Evolutionary conservation across 1,284 basidiomycete species (phyloP), one percentile per base, ranked within the genome.

Genomic region (Coniferiporia sulphurascens): DNA sequence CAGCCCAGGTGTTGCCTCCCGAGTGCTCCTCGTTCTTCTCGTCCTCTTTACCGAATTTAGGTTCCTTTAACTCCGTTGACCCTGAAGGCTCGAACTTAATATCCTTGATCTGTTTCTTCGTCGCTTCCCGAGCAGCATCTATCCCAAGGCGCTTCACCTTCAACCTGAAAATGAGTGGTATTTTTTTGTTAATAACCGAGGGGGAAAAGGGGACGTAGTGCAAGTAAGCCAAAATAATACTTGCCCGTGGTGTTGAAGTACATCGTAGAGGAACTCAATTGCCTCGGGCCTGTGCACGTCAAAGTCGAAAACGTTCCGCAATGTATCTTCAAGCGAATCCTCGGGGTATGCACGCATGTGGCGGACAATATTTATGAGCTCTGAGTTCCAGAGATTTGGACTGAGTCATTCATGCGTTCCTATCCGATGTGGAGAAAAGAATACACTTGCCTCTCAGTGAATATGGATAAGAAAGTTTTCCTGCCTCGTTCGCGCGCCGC

Each of bases 281-380:
- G 82, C 83, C 60, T 85, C 84, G 0, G 80, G 81, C 64, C 79
- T 82, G 67, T 84, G 84, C 7, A 86, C 76, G 65, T 87, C 85
- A 62, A 86, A 87, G 66, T 87, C 85, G 64, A 87, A 87, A 7
- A 86, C 74, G 63, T 86, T 87, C 13, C 85, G 75, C 10, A 87
- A 69, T 3, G 79, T 78, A 38, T 76, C 74, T 38, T 80, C 83
- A 6, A 86, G 70, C 0, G 79, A 70, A 66, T 86, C 85, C 22
- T 72, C 68, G 0, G 84, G 82, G 62, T 82, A 86, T 2, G 81
- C 77, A 62, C 77, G 79, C 74, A 87, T 77, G 65, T 87, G 85
- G 43, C 78, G 75, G 2, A 85, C 77, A 22, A 87, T 73, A 65
- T 84, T 86, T 65, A 87, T 85, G 27, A 87, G 70, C 63, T 87